phyloP scores from a whole-genome alignment of 2,329 filamentous ascomycete genomes.

The Phaeosphaeria sp. region DNA sequence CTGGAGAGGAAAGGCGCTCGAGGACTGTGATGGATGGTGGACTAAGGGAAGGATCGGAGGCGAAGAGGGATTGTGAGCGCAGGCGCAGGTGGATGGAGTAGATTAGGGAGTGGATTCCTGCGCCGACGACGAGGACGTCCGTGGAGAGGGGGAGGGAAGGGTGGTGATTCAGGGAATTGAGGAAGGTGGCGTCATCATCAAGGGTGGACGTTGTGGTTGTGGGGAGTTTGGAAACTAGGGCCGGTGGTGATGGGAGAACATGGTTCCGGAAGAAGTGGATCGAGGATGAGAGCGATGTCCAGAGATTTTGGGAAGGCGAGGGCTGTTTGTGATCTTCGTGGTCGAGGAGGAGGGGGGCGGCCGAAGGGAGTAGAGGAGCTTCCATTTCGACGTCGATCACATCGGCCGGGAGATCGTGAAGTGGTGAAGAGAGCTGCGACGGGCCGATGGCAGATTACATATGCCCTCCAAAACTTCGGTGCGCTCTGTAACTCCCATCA shows the following conservation, averaged over 20 bases:
- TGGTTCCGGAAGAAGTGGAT: background rate
- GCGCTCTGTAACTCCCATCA: too few relatives aligned
- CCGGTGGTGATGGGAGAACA: background rate
- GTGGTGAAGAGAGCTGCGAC: background rate
- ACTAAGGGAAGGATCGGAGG: background rate
- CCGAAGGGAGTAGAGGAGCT: background rate
- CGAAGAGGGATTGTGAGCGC: background rate
- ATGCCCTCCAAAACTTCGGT: background rate
- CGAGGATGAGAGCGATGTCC: background rate
- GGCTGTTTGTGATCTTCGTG: background rate
- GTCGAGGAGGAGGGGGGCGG: background rate
- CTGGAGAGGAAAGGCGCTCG: background rate
- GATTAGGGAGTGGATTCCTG: background rate
- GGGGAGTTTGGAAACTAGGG: background rate
- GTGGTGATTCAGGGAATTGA: background rate
- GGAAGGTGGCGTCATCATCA: background rate
- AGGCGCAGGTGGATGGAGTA: background rate
- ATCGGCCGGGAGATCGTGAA: background rate
- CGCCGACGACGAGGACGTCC: background rate
- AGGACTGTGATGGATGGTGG: background rate
- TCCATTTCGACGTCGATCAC: background rate
- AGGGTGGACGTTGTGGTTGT: too few relatives aligned
- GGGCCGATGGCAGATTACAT: background rate
- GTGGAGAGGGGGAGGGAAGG: background rate
- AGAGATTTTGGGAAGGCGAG: background rate